Evolutionary conservation across 1,284 basidiomycete species (phyloP).

Genomic region (Neotropicomus parvogracilis): DNA sequence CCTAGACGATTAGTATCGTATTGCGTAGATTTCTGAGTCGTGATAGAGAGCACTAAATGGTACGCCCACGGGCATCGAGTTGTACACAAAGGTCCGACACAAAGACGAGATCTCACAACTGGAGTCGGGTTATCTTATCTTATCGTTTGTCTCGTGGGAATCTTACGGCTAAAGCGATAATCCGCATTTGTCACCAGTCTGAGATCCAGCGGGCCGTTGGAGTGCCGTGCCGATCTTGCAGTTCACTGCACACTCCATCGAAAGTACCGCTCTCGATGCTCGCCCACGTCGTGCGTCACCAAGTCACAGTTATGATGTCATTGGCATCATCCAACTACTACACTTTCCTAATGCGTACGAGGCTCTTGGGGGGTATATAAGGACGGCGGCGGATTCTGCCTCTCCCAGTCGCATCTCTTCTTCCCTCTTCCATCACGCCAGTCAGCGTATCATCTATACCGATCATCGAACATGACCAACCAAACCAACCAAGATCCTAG

Average conservation of each 20-base stretch:
- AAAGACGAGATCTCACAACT: too few species aligned
- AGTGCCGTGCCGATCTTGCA: constrained; percentile 9
- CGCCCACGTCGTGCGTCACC: constrained; percentile 21
- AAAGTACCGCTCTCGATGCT: constrained; percentile 7
- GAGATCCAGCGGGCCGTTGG: neutral
- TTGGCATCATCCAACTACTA: constrained; percentile 22
- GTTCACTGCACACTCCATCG: neutral
- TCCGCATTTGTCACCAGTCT: neutral
- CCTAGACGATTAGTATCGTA: too few species aligned
- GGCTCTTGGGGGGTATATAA: constrained; percentile 25
- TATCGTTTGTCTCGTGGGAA: neutral
- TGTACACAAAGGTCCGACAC: too few species aligned
- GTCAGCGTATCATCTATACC: neutral
- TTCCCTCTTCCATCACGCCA: neutral
- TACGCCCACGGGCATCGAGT: too few species aligned
- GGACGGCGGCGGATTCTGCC: neutral
- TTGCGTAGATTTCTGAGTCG: too few species aligned
- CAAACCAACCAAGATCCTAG: constrained; percentile 27
- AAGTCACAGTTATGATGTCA: constrained; percentile 30
- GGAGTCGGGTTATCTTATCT: neutral
- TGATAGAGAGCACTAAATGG: too few species aligned
- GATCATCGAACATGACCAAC: constrained; percentile 18
- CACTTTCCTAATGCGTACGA: constrained; percentile 33
- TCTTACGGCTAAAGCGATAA: neutral
- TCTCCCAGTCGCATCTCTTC: constrained; percentile 4